Base-by-base conservation (phyloP, 441 rosid species). In the Mallotus japonicus region DNA sequence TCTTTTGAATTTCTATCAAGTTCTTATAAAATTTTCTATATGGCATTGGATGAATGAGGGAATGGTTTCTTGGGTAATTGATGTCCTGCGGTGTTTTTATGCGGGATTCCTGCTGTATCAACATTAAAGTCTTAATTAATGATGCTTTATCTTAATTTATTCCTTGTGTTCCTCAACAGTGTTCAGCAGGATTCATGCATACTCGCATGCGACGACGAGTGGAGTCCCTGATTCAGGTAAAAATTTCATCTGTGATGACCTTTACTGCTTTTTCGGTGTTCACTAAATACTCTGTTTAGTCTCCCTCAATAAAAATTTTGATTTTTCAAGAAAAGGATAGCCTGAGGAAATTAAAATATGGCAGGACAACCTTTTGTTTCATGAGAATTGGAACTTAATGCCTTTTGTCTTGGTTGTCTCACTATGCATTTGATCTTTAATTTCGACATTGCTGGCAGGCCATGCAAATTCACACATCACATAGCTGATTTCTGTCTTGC, bases 141-240 rank as follows among this genome's bases (percentile, higher is more conserved):
- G 9, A 19, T 44, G 0, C 12, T 70, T 64, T 63, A 71, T 67
- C 50, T 76, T 20, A 56, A 53, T 64, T 44, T 47, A 32, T 77
- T 76, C 20, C 17, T 22, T 78, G 69, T 37, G 42, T 76, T 76
- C 69, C 44, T 49, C 71, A 16, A 65, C 78, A 93, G 97, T 88
- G 92, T 83, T 89, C 98, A 0, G 97, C 89, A 79, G 96, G 96
- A 44, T 93, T 96, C 85, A 93, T 96, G 97, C 99, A 93, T 74
- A 93, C 96, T 13, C 85, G 98, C 62, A 93, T 96, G 97, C 87
- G 96, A 69, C 87, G 96, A 17, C 97, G 92, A 13, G 98, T 93
- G 56, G 97, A 96, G 79, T 87, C 98, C 60, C 74, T 96, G 75
- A 92, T 96, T 80, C 87, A 92, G 96, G 99, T 95, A 79, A 61